phyloP scores from a whole-genome alignment of 2,329 filamentous ascomycete species.

The Orbilia blumenaviensis region DNA sequence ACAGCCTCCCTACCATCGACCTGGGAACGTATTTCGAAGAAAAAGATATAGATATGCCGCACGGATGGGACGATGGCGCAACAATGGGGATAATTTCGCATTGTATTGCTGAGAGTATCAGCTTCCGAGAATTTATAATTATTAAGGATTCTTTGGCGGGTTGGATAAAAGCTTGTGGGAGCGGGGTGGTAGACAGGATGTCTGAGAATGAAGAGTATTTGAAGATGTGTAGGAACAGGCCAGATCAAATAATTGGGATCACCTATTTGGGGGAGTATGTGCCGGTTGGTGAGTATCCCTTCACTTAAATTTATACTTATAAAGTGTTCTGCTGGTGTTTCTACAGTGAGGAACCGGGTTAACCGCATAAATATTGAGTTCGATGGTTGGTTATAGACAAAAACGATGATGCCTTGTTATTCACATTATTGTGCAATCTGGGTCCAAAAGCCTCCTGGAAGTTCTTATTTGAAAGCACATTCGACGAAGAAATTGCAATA shows the following conservation, averaged over 20 bases:
- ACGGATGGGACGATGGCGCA: not conserved
- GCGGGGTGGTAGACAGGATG: not conserved
- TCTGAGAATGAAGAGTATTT: not conserved
- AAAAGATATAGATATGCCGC: not conserved
- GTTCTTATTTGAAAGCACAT: conserved; percentile 1
- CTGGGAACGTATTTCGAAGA: not conserved
- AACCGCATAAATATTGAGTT: too few relatives aligned
- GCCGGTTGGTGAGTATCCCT: not conserved
- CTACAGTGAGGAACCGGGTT: too few relatives aligned
- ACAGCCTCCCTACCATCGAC: too few relatives aligned
- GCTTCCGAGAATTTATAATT: not conserved
- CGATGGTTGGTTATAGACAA: too few relatives aligned
- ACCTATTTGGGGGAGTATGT: not conserved
- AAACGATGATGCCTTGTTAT: conserved; percentile 1
- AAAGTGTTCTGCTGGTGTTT: too few relatives aligned
- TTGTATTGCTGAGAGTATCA: not conserved
- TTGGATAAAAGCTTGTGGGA: not conserved
- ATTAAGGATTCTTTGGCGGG: not conserved
- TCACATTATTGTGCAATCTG: not conserved
- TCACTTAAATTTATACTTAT: too few relatives aligned
- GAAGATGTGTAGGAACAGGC: not conserved
- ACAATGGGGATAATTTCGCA: not conserved
- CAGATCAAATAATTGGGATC: not conserved
- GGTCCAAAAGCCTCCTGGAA: conserved; percentile 6
- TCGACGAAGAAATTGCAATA: not conserved